Evolutionary conservation across 2,329 filamentous ascomycete species (phyloP).

Genomic region (Juglanconis juglandina): DNA sequence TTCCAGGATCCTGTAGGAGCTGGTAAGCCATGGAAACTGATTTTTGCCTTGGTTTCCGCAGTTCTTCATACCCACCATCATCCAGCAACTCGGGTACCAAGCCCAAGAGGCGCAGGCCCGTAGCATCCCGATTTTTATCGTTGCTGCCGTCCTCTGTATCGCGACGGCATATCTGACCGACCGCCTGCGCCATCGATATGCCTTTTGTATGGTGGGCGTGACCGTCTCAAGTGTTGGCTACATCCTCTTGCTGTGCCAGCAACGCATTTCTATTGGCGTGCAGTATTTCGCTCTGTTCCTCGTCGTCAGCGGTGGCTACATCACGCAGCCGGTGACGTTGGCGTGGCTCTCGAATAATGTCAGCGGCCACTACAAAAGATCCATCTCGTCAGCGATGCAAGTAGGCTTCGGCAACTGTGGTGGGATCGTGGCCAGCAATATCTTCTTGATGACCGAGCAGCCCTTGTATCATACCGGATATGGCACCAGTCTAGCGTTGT

Average conservation of each 20-base stretch:
- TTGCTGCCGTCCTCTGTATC: slow-evolving; percentile 30
- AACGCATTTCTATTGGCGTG: slow-evolving; percentile 41
- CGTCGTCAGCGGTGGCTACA: slow-evolving; percentile 50
- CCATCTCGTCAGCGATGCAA: slow-evolving; percentile 50
- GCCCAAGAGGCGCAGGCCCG: slow-evolving; percentile 32
- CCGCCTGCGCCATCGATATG: slow-evolving; percentile 46
- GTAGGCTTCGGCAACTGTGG: slow-evolving; percentile 48
- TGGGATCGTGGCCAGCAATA: slow-evolving; percentile 49
- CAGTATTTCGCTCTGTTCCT: slow-evolving; percentile 55
- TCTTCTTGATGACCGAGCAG: slow-evolving; percentile 45
- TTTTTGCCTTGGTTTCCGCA: not conserved
- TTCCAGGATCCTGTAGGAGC: no score
- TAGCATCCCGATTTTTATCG: slow-evolving; percentile 35
- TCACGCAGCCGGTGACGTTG: slow-evolving; percentile 51
- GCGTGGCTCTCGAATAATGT: slow-evolving; percentile 58
- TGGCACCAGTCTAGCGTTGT: slow-evolving; percentile 41
- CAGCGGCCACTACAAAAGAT: slow-evolving; percentile 55
- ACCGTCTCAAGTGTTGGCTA: slow-evolving; percentile 51
- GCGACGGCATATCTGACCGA: slow-evolving; percentile 45
- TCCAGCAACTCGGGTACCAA: slow-evolving; percentile 33
- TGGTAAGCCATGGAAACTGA: no score
- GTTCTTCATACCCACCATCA: slow-evolving; percentile 38
- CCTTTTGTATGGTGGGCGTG: slow-evolving; percentile 50
- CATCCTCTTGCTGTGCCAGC: slow-evolving; percentile 49
- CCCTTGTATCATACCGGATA: slow-evolving; percentile 50